Evolutionary conservation across 345 rosid genomes (phyloP).

Genomic region (Litchi chinensis): DNA sequence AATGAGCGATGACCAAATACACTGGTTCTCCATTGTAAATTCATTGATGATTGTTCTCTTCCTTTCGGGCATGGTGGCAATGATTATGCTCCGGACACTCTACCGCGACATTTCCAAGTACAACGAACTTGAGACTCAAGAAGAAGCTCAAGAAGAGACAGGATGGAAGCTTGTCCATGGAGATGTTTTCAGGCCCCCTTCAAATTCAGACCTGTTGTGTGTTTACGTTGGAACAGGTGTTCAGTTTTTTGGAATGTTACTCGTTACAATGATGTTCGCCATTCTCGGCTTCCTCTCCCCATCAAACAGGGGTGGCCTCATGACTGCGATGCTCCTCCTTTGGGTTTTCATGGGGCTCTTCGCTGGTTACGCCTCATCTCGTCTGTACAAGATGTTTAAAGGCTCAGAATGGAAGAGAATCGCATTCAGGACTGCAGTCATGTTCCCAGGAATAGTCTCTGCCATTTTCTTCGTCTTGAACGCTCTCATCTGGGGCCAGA

Average conservation of each 20-base stretch:
- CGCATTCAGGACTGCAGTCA: constrained; percentile 71
- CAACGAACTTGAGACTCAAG: constrained; percentile 82
- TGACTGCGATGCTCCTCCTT: constrained; percentile 83
- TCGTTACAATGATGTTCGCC: constrained; percentile 77
- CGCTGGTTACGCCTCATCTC: constrained; percentile 68
- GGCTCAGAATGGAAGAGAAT: constrained; percentile 79
- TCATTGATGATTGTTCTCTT: constrained; percentile 83
- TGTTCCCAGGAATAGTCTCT: constrained; percentile 70
- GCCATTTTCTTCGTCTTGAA: constrained; percentile 71
- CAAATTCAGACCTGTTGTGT: constrained; percentile 64
- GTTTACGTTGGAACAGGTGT: constrained; percentile 78
- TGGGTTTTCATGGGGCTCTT: constrained; percentile 89
- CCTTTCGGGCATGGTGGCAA: constrained; percentile 85
- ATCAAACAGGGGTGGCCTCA: constrained; percentile 81
- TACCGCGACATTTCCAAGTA: constrained; percentile 83
- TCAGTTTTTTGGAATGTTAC: constrained; percentile 75
- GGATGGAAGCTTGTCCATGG: constrained; percentile 89
- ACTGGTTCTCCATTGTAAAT: constrained; percentile 84
- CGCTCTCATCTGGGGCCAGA: constrained; percentile 83
- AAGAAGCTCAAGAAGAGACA: constrained; percentile 89
- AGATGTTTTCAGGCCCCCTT: constrained; percentile 79
- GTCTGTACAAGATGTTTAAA: constrained; percentile 74
- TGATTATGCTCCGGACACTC: constrained; percentile 79
- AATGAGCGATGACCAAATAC: constrained; percentile 80
- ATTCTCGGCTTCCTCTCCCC: constrained; percentile 81